phyloP scores from a whole-genome alignment of 2,329 filamentous ascomycete species.

The Microthyrium microscopicum region DNA sequence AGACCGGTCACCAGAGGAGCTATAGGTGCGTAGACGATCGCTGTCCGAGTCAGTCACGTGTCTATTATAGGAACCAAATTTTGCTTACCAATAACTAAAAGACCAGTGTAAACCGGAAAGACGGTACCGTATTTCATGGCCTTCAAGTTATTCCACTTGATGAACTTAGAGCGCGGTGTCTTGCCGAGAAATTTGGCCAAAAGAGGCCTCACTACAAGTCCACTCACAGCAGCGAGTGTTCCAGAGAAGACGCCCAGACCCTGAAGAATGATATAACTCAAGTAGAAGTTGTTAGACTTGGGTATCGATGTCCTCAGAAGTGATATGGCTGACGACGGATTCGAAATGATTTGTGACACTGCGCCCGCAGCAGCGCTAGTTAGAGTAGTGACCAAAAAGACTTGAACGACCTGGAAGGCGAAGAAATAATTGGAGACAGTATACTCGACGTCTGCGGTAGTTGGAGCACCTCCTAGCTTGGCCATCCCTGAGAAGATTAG shows the following conservation, averaged over 20 bases:
- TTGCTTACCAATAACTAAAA: conserved; percentile 20
- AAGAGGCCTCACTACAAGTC: conserved; percentile 15
- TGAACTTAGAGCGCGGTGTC: conserved; percentile 25
- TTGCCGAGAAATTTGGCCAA: conserved; percentile 16
- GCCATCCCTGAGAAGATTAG: conserved; percentile 16
- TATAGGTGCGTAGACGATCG: conserved; percentile 31
- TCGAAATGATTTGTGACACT: conserved; percentile 15
- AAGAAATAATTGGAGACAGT: conserved; percentile 23
- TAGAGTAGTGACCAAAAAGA: conserved; percentile 25
- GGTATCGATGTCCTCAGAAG: conserved; percentile 21
- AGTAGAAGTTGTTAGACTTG: conserved; percentile 24
- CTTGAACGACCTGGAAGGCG: conserved; percentile 24
- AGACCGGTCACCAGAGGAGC: conserved; percentile 32
- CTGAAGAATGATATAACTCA: conserved; percentile 24
- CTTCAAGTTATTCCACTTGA: conserved; percentile 25
- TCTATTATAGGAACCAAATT: neutral
- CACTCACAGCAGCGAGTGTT: conserved; percentile 14
- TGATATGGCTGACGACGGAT: conserved; percentile 16
- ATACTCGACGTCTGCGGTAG: conserved; percentile 27
- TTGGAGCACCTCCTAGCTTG: conserved; percentile 21
- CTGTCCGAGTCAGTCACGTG: conserved; percentile 10
- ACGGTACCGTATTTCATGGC: conserved; percentile 28
- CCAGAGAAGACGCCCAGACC: conserved; percentile 16
- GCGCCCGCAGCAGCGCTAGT: conserved; percentile 21
- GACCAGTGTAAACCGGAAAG: conserved; percentile 30